Percentiles rank a stretch among this genome's conserved stretches.
Conservation (phyloP, 176 grass and related monocot species). For the Rhynchospora pubera region DNA sequence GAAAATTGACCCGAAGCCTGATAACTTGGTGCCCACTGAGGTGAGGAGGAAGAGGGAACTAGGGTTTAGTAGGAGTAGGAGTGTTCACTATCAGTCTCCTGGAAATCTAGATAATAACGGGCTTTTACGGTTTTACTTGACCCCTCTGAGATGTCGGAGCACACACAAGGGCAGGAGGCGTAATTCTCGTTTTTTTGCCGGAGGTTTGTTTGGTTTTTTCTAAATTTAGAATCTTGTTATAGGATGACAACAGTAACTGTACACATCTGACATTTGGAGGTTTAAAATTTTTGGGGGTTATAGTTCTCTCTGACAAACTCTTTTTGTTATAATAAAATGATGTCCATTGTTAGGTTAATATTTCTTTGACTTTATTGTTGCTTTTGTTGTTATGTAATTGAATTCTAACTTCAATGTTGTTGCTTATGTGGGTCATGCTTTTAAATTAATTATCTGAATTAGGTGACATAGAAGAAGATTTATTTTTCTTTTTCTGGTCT, state of each 20-base stretch:
- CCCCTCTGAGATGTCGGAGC: constrained; percentile 67
- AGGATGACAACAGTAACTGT: constrained; percentile 8
- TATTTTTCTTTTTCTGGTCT: not conserved
- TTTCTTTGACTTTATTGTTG: not conserved
- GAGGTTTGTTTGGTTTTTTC: constrained; percentile 71
- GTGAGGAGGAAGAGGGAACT: constrained; percentile 54
- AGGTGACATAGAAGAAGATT: not conserved
- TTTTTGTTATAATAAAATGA: constrained; percentile 11
- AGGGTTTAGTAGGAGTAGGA: constrained; percentile 81
- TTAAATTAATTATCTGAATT: not conserved
- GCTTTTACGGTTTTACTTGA: constrained; percentile 87
- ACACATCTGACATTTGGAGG: constrained; percentile 8
- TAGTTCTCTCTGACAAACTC: not conserved
- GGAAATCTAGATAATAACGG: constrained; percentile 78
- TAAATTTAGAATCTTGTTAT: constrained; percentile 34
- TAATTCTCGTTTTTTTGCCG: constrained; percentile 43
- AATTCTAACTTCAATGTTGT: not conserved
- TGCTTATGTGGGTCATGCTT: not conserved
- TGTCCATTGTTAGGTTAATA: not conserved
- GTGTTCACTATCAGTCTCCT: constrained; percentile 84
- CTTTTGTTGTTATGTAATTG: not conserved
- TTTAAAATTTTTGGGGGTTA: constrained; percentile 10
- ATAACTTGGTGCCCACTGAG: constrained; percentile 22
- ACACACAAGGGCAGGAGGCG: constrained; percentile 61
- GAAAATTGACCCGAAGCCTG: constrained; percentile 32